phyloP scores from a whole-genome alignment of 345 rosid species.

The Mercurialis annua region DNA sequence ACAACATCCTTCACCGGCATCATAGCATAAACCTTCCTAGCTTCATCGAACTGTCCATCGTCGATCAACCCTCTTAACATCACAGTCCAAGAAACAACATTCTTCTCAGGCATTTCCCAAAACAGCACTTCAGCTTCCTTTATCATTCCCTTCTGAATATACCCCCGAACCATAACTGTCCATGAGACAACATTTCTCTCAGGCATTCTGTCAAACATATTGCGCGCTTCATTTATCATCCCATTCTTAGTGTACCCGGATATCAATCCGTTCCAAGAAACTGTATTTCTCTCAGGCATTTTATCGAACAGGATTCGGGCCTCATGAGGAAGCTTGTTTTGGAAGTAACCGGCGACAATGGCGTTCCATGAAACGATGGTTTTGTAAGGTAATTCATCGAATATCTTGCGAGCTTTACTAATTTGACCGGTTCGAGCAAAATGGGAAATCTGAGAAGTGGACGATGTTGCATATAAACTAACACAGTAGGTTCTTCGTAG shows the following conservation, averaged over 20 bases:
- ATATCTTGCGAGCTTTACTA: slow-evolving; percentile 47
- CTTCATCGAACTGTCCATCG: slow-evolving; percentile 56
- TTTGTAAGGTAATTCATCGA: slow-evolving; percentile 50
- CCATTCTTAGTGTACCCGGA: slow-evolving; percentile 63
- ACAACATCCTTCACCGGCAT: slow-evolving; percentile 77
- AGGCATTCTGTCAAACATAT: slow-evolving; percentile 62
- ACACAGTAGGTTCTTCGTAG: slow-evolving; percentile 34
- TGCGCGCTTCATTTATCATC: slow-evolving; percentile 51
- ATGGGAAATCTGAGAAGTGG: slow-evolving; percentile 44
- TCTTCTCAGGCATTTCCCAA: slow-evolving; percentile 73
- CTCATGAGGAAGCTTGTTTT: slow-evolving; percentile 49
- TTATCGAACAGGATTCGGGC: slow-evolving; percentile 51
- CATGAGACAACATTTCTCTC: slow-evolving; percentile 67
- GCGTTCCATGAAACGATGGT: slow-evolving; percentile 62
- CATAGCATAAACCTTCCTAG: slow-evolving; percentile 47
- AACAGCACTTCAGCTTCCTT: slow-evolving; percentile 57
- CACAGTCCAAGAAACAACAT: slow-evolving; percentile 79
- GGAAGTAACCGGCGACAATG: slow-evolving; percentile 48
- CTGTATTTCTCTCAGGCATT: slow-evolving; percentile 63
- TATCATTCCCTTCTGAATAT: slow-evolving; percentile 55
- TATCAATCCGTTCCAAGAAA: slow-evolving; percentile 73
- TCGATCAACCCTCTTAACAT: slow-evolving; percentile 72
- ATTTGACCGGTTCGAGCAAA: slow-evolving; percentile 53
- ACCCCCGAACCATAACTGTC: slow-evolving; percentile 74
- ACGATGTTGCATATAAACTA: slow-evolving; percentile 8